These are phyloP conservation scores for Penicillium fuscoglaucum DNA, from an alignment of 2,329 filamentous ascomycete species.

Conservation along the genomic window DNA sequence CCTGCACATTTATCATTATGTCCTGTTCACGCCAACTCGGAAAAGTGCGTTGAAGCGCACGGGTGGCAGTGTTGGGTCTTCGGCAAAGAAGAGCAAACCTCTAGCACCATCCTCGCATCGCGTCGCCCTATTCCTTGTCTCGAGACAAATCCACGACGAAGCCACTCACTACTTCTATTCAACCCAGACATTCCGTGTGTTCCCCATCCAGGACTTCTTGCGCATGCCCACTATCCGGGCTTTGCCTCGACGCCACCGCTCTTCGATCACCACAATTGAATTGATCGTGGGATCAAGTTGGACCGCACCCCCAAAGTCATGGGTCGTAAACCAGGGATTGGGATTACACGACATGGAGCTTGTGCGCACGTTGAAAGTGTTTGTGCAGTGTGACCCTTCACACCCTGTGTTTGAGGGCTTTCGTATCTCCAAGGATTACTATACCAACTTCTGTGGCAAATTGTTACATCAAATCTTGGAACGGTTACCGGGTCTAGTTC, in stretches of 20 bases:
- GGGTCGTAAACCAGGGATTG: conserved; percentile 52
- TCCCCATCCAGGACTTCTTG: conserved; percentile 53
- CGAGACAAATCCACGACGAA: conserved; percentile 51
- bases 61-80: conserved; percentile 40
- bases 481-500: conserved; percentile 49
- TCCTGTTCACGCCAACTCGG: conserved; percentile 43
- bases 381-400: conserved; percentile 58
- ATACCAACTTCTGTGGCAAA: conserved; percentile 56
- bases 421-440: conserved; percentile 57
- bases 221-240: conserved; percentile 48
- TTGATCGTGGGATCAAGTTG: conserved; percentile 61
- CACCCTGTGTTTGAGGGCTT: conserved; percentile 58
- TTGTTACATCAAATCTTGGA: conserved; percentile 53
- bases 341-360: conserved; percentile 52
- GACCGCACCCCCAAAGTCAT: conserved; percentile 56
- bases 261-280: conserved; percentile 55
- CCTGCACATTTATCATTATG: conserved; percentile 49
- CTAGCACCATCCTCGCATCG: conserved; percentile 38
- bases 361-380: conserved; percentile 54
- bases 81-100: conserved; percentile 37
- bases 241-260: conserved; percentile 53
- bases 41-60: conserved; percentile 29
- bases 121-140: conserved; percentile 43
- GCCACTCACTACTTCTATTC: conserved; percentile 54
- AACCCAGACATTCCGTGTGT: conserved; percentile 54